Evolutionary conservation across 192 early-diverging fungal species (phyloP).

Genomic region (Umbelopsis isabellina): DNA sequence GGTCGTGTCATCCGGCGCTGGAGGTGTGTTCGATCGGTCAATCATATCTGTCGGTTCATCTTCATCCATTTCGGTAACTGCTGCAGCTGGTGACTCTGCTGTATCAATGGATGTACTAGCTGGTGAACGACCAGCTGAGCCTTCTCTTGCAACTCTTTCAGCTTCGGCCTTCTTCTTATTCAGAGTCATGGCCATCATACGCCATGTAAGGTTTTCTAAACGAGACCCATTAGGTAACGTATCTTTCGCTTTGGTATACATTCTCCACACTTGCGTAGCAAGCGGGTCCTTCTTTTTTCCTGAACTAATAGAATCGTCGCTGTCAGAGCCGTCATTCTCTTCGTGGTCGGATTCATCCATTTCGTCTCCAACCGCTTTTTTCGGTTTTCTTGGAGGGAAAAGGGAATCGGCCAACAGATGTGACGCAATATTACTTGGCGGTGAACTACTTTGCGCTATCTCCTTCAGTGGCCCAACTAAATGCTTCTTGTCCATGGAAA

Average conservation of each 20-base stretch:
- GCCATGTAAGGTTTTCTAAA: slow-evolving; percentile 87
- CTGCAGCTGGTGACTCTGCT: neutral
- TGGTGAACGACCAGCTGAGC: slow-evolving; percentile 14
- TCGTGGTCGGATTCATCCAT: slow-evolving; percentile 28
- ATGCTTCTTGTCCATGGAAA: slow-evolving; percentile 18
- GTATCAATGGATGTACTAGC: slow-evolving; percentile 4
- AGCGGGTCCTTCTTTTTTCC: slow-evolving; percentile 52
- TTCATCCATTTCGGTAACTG: slow-evolving; percentile 15
- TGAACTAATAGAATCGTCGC: slow-evolving; percentile 17
- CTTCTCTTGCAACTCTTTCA: slow-evolving; percentile 14
- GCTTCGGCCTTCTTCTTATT: slow-evolving; percentile 39
- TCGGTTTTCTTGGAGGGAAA: slow-evolving; percentile 40
- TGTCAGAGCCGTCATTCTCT: slow-evolving; percentile 40
- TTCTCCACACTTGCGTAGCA: slow-evolving; percentile 68
- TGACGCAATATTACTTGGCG: slow-evolving; percentile 27
- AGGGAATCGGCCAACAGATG: slow-evolving; percentile 37
- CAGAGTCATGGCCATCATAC: slow-evolving; percentile 76
- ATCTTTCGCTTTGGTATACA: slow-evolving; percentile 84
- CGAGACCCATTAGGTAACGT: slow-evolving; percentile 75
- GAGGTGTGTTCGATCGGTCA: slow-evolving; percentile 24
- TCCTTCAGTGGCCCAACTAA: slow-evolving; percentile 21
- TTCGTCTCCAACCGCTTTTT: slow-evolving; percentile 22
- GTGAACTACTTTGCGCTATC: slow-evolving; percentile 1
- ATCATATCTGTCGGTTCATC: neutral
- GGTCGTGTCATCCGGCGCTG: slow-evolving; percentile 35